Evolutionary conservation across 2,329 filamentous ascomycete genomes (phyloP), one percentile per base, ranked within the genome.

Genomic region (Pyrenophora teres): DNA sequence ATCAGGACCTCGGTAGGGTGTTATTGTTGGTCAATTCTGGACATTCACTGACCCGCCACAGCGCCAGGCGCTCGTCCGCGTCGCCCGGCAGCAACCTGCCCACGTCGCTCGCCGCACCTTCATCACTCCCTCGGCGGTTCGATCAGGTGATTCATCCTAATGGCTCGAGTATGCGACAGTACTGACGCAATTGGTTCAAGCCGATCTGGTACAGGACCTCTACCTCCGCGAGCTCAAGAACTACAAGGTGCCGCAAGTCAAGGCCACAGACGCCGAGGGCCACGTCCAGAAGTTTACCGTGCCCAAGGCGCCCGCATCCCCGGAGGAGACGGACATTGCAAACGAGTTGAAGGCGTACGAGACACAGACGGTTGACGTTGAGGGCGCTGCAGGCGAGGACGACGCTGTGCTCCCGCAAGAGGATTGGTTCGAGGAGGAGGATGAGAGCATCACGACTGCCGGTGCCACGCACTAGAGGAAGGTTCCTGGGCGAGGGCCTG

Each of bases 151-250:
- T 74, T 77, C 66, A 70, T 69, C 63, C 62, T 58, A 59, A 56
- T 59, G 31, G 59, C 60, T 46, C 54, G 50, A 45, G 37, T 40
- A 45, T 18, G 27, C 43, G 54, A 33, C 55, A 25, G 46, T 63
- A 65, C 69, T 72, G 63, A 72, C 57, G 42, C 63, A 67, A 71
- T 70, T 69, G 68, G 62, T 50, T 61, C 32, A 74, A 97, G 94
- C 90, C 86, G 94, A 99, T 78, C 86, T 96, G 71, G 90, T 99
- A 69, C 94, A 97, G 80, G 93, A 97, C 76, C 85, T 99, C 74
- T 99, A 99, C 84, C 87, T 99, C 68, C 89, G 88, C 77, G 92
- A 97, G 80, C 87, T 99, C 74, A 94, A 93, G 81, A 85, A 86
- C 78, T 97, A 96, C 88, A 97, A 97, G 85, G 81, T 87, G 60